Evolutionary conservation across 345 rosid genomes (phyloP).

Genomic region (Hibiscus tridactylites): DNA sequence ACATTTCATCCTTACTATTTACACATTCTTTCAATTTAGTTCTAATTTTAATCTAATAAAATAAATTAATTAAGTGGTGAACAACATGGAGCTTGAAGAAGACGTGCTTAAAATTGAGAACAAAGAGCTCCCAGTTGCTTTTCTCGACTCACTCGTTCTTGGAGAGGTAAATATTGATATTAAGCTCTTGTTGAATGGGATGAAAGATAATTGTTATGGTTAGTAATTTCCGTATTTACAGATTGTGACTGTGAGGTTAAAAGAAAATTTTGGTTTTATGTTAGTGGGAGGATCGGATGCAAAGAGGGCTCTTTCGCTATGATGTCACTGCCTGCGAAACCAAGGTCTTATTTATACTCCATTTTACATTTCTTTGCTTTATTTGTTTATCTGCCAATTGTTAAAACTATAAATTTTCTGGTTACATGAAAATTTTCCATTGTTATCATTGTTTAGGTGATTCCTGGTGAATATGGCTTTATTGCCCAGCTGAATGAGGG

Average conservation of each 20-base stretch:
- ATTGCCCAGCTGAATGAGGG: slow-evolving; percentile 94
- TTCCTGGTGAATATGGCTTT: slow-evolving; percentile 81
- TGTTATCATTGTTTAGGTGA: slow-evolving; percentile 42
- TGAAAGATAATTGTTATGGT: not conserved
- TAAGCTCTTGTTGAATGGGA: not conserved
- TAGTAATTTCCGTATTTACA: not conserved
- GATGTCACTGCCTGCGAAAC: slow-evolving; percentile 93
- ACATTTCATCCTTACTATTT: too few relatives aligned
- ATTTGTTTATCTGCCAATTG: not conserved
- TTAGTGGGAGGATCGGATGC: slow-evolving; percentile 94
- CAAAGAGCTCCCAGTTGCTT: slow-evolving; percentile 42
- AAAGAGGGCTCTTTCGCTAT: slow-evolving; percentile 86
- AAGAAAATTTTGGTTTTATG: slow-evolving; percentile 10
- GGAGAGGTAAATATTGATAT: slow-evolving; percentile 43
- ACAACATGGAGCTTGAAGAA: slow-evolving; percentile 18
- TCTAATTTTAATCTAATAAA: too few relatives aligned
- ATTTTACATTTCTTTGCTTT: not conserved
- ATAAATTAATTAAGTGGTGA: too few relatives aligned
- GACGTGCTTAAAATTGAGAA: too few relatives aligned
- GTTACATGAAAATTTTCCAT: too few relatives aligned
- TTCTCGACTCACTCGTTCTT: slow-evolving; percentile 68
- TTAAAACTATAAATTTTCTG: not conserved
- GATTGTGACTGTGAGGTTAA: not conserved
- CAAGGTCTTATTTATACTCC: slow-evolving; percentile 38
- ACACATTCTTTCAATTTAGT: too few relatives aligned